A percentile compares a stretch with the other conserved stretches of the same genome.
Conservation (phyloP, 2,329 filamentous ascomycete species). For the Botrytis pseudocinerea region DNA sequence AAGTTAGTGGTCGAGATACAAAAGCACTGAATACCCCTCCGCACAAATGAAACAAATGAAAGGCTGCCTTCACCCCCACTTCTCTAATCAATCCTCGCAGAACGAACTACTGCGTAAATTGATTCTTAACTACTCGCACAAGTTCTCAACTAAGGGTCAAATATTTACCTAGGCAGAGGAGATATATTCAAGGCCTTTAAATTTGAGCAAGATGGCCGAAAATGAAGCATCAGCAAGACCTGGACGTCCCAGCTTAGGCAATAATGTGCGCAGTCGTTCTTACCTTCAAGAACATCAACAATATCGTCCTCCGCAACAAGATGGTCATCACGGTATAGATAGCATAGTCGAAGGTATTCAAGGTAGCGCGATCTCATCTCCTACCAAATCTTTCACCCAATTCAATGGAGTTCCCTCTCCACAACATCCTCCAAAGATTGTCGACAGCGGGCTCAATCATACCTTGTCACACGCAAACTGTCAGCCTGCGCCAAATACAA, state of each 20-base stretch:
- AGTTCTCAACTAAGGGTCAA: not conserved
- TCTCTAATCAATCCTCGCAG: conserved; percentile 1
- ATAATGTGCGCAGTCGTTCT: conserved; percentile 58
- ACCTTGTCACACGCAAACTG: conserved; percentile 65
- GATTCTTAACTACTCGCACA: not conserved
- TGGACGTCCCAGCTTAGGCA: conserved; percentile 36
- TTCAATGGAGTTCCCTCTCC: conserved; percentile 63
- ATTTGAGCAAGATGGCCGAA: conserved; percentile 3
- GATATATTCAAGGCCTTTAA: not conserved
- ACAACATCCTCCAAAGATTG: conserved; percentile 58
- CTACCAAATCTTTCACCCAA: conserved; percentile 48
- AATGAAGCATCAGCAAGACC: conserved; percentile 26
- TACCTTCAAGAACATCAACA: conserved; percentile 65
- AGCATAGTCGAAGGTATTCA: conserved; percentile 61
- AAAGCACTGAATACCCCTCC: not conserved
- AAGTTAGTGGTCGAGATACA: not conserved
- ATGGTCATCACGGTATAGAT: conserved; percentile 62
- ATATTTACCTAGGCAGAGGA: not conserved
- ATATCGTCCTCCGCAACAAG: conserved; percentile 54
- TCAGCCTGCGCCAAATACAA: conserved; percentile 51
- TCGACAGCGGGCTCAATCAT: conserved; percentile 63
- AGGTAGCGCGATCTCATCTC: conserved; percentile 42
- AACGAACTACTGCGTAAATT: not conserved
- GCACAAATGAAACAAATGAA: conserved; percentile 3
- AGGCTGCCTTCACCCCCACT: not conserved